Percentiles rank a stretch among this genome's conserved stretches.
phyloP scores from a whole-genome alignment of 495 filamentous ascomycete genomes.

The Copromyces sp. region DNA sequence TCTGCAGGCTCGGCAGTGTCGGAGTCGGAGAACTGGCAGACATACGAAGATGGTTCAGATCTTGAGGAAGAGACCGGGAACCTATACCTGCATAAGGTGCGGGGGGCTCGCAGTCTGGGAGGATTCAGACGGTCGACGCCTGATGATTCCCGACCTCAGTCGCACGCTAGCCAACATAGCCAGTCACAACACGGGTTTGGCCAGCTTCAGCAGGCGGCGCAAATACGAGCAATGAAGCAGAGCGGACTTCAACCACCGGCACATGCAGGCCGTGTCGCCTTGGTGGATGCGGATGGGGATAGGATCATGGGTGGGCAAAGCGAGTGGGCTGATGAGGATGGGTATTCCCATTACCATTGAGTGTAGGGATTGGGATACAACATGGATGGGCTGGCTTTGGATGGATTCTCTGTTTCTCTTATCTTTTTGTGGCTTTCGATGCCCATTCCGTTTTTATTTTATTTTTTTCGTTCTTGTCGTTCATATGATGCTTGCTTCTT shows the following conservation, averaged over 20 bases:
- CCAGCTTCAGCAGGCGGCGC: background rate
- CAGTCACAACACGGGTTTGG: background rate
- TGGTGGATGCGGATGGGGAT: slow-evolving; percentile 38
- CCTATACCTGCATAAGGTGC: slow-evolving; percentile 65
- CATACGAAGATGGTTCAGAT: slow-evolving; percentile 69
- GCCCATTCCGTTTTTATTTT: background rate
- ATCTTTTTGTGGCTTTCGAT: background rate
- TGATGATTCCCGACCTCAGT: slow-evolving; percentile 9
- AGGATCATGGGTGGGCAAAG: slow-evolving; percentile 38
- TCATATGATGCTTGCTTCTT: background rate
- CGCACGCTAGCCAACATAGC: slow-evolving; percentile 8
- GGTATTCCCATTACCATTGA: slow-evolving; percentile 21
- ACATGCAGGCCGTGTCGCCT: slow-evolving; percentile 21
- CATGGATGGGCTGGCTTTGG: background rate
- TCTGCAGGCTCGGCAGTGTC: slow-evolving; percentile 56
- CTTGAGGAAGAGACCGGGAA: slow-evolving; percentile 65
- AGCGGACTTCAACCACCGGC: slow-evolving; percentile 29
- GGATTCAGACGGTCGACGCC: slow-evolving; percentile 44
- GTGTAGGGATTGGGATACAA: background rate
- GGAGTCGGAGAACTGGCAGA: slow-evolving; percentile 94
- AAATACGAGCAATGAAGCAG: slow-evolving; percentile 22
- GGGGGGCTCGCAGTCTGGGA: slow-evolving; percentile 40
- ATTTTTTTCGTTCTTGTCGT: background rate
- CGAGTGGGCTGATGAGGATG: slow-evolving; percentile 49
- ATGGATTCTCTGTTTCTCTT: background rate